phyloP scores from a whole-genome alignment of 176 grass and related monocot genomes.

The Carex littledalei region DNA sequence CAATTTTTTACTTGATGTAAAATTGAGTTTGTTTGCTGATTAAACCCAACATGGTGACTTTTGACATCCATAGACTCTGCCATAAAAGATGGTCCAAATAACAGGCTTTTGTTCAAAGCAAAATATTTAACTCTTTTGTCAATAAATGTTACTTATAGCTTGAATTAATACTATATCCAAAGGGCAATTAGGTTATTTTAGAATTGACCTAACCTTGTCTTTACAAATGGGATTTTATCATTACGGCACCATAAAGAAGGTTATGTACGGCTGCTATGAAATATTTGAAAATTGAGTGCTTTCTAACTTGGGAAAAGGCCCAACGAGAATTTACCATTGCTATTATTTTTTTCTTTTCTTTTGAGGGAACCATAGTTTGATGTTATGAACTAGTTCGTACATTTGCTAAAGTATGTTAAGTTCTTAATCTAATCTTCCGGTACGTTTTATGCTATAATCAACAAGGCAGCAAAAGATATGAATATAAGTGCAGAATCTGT shows the following conservation, averaged over 20 bases:
- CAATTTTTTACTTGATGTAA: background rate
- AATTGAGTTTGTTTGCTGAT: background rate
- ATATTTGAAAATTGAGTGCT: background rate
- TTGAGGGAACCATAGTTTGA: background rate
- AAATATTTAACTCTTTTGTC: background rate
- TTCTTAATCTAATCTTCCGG: background rate
- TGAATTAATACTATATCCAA: background rate
- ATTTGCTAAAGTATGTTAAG: background rate
- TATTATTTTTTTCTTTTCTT: background rate
- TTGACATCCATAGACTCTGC: background rate
- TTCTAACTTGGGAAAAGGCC: background rate
- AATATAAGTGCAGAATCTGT: background rate
- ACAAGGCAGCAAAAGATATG: background rate
- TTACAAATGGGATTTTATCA: background rate
- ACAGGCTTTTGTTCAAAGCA: background rate
- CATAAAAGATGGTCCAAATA: background rate
- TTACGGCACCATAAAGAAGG: background rate
- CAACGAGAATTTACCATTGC: background rate
- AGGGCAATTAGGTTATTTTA: conserved; percentile 1
- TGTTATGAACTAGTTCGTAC: background rate
- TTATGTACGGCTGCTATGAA: background rate
- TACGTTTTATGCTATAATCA: background rate
- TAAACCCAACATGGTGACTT: background rate
- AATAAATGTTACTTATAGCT: background rate
- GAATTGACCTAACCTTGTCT: background rate